phyloP scores from a whole-genome alignment of 192 early-diverging fungal species.

The Pecoramyces ruminantium region DNA sequence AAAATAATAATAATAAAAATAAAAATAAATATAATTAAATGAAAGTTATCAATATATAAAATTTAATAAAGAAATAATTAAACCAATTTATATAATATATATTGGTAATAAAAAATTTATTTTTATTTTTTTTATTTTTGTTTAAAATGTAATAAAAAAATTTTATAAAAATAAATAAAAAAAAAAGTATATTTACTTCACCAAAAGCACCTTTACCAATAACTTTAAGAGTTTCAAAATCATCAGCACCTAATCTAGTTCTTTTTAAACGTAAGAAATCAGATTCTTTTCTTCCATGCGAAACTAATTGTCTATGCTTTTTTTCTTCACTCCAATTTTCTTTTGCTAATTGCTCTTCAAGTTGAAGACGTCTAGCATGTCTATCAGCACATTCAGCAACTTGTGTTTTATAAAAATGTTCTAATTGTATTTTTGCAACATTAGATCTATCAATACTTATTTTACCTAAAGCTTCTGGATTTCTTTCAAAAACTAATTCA shows the following conservation, averaged over 20 bases:
- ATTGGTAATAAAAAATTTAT: too few species aligned
- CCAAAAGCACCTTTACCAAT: slow-evolving; percentile 99
- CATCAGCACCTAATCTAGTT: slow-evolving; percentile 62
- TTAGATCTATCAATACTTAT: slow-evolving; percentile 71
- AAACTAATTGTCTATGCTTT: slow-evolving; percentile 62
- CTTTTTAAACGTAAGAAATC: slow-evolving; percentile 84
- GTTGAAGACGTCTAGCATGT: slow-evolving; percentile 46
- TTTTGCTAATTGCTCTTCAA: slow-evolving; percentile 52
- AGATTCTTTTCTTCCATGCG: slow-evolving; percentile 73
- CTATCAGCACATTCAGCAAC: slow-evolving; percentile 76
- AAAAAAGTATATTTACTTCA: slow-evolving; percentile 34
- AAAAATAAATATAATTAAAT: too few species aligned
- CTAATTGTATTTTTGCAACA: slow-evolving; percentile 76
- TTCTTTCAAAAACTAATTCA: neutral
- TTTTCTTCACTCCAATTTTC: slow-evolving; percentile 76
- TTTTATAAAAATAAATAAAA: neutral
- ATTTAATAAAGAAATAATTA: too few species aligned
- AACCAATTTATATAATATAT: too few species aligned
- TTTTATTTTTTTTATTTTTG: too few species aligned
- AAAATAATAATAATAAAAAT: neutral
- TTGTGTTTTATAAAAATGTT: slow-evolving; percentile 80
- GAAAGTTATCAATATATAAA: too few species aligned
- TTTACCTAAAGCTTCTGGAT: slow-evolving; percentile 9
- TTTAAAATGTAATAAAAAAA: too few species aligned
- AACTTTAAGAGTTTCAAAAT: slow-evolving; percentile 90